Evolutionary conservation across 2,329 filamentous ascomycete species (phyloP).

Genomic region (Daldinia eschscholtzii): DNA sequence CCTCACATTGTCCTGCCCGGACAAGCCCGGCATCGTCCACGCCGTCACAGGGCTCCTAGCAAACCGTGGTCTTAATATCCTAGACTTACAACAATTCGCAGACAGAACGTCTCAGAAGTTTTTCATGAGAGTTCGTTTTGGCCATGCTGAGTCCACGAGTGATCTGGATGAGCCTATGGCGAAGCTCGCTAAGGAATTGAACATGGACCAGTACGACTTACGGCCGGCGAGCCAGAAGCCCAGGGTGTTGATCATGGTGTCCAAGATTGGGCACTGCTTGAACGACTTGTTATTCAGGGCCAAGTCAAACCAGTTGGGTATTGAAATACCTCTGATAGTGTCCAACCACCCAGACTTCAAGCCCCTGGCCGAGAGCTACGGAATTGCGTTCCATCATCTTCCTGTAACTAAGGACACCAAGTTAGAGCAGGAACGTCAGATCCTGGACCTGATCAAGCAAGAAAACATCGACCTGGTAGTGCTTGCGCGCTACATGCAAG

Average conservation of each 20-base stretch:
- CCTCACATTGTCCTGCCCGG: slow-evolving; percentile 85
- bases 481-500: slow-evolving; percentile 89
- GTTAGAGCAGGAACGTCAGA: slow-evolving; percentile 75
- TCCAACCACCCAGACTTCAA: slow-evolving; percentile 85
- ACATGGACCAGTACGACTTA: slow-evolving; percentile 77
- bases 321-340: slow-evolving; percentile 82
- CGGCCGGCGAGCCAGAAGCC: slow-evolving; percentile 77
- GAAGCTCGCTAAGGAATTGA: slow-evolving; percentile 71
- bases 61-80: slow-evolving; percentile 79
- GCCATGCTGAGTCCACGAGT: slow-evolving; percentile 66
- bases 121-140: slow-evolving; percentile 91
- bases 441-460: slow-evolving; percentile 77
- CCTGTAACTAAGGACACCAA: slow-evolving; percentile 86
- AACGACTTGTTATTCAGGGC: slow-evolving; percentile 87
- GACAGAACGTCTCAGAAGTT: slow-evolving; percentile 80
- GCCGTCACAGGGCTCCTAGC: slow-evolving; percentile 84
- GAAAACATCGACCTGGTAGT: slow-evolving; percentile 83
- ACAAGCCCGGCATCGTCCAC: slow-evolving; percentile 87
- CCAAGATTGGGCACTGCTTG: slow-evolving; percentile 87
- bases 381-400: slow-evolving; percentile 83
- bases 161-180: slow-evolving; percentile 69
- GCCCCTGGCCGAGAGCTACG: slow-evolving; percentile 77
- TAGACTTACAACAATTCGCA: slow-evolving; percentile 87
- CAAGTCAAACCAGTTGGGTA: slow-evolving; percentile 78
- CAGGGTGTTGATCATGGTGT: slow-evolving; percentile 87